Evolutionary conservation across 2,329 filamentous ascomycete genomes (phyloP).

Genomic region (Colletotrichum sp.): DNA sequence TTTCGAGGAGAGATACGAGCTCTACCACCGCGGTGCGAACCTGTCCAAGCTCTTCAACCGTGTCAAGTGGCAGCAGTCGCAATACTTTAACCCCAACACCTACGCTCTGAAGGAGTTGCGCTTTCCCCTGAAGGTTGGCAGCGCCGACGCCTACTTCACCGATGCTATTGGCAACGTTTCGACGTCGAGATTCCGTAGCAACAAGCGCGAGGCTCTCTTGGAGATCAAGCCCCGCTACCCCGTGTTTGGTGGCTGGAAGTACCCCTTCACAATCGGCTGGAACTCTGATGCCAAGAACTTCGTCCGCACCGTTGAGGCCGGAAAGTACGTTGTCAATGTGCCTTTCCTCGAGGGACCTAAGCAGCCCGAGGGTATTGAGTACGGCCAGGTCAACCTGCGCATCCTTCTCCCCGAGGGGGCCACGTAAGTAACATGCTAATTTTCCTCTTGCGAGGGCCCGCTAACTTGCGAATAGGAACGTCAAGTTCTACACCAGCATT

Average conservation of each 20-base stretch:
- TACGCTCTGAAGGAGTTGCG: constrained; percentile 82
- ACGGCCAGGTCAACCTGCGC: constrained; percentile 79
- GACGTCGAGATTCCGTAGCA: constrained; percentile 85
- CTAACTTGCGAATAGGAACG: constrained; percentile 67
- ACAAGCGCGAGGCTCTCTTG: constrained; percentile 78
- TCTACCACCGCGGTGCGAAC: constrained; percentile 86
- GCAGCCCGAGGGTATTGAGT: constrained; percentile 83
- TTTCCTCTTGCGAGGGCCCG: neutral
- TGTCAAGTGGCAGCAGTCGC: constrained; percentile 74
- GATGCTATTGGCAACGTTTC: constrained; percentile 98
- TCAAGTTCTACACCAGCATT: constrained; percentile 77
- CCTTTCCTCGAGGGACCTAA: constrained; percentile 94
- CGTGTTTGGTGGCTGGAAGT: constrained; percentile 98
- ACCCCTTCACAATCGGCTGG: constrained; percentile 96
- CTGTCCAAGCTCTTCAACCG: constrained; percentile 76
- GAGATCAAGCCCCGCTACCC: constrained; percentile 95
- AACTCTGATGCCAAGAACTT: constrained; percentile 83
- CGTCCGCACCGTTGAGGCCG: constrained; percentile 67
- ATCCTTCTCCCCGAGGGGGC: constrained; percentile 92
- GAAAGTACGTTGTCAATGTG: constrained; percentile 81
- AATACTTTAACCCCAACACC: constrained; percentile 78
- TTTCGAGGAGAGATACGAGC: constrained; percentile 90
- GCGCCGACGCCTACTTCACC: constrained; percentile 88
- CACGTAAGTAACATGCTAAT: constrained; percentile 59
- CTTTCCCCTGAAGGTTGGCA: constrained; percentile 80